Evolutionary conservation across 176 grass and related monocot genomes (phyloP), one percentile per base, ranked within the genome.

Genomic region (Aegilops umbellulata): DNA sequence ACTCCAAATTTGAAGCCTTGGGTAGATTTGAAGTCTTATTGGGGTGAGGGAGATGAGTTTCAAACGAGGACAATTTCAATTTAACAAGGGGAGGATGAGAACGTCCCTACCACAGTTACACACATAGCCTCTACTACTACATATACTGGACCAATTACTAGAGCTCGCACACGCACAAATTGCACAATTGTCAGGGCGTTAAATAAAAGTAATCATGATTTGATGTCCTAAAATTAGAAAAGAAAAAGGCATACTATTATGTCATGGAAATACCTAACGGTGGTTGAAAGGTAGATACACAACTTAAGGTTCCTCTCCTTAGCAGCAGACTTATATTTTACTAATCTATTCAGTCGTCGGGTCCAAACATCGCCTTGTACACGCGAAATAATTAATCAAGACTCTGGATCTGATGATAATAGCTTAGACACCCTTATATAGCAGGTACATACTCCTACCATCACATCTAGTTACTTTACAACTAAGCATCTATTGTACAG

Each of bases 401-500:
- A 23, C 30, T 32, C 24, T 19, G 16, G 27, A 75, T 58, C 29
- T 30, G 31, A 65, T 60, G 16, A 42, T 24, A 76, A 84, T 65
- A 29, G 2, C 63, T 36, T 36, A 22, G 24, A 23, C 20, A 44
- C 69, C 57, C 74, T 22, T 65, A 76, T 39, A 46, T 58, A 76
- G 77, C 44, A 76, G 60, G 34, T 5, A 58, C 34, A 64, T 66
- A 16, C 3, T 46, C 19, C 57, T 67, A 27, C 36, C 15, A 27
- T 74, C 14, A 34, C 74, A 75, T 78, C 27, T 60, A 79, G 47
- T 79, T 78, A 44, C 51, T 82, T 86, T 63, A 86, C 82, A 88
- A 31, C 77, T 77, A 83, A 79, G 26, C 60, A 87, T 76, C 6
- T 76, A 51, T 85, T 70, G 85, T 85, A 88, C 82, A 91, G 12